Evolutionary conservation across 2,329 filamentous ascomycete species (phyloP), one percentile per base, ranked within the genome.

Genomic region (Verticillium isaacii): DNA sequence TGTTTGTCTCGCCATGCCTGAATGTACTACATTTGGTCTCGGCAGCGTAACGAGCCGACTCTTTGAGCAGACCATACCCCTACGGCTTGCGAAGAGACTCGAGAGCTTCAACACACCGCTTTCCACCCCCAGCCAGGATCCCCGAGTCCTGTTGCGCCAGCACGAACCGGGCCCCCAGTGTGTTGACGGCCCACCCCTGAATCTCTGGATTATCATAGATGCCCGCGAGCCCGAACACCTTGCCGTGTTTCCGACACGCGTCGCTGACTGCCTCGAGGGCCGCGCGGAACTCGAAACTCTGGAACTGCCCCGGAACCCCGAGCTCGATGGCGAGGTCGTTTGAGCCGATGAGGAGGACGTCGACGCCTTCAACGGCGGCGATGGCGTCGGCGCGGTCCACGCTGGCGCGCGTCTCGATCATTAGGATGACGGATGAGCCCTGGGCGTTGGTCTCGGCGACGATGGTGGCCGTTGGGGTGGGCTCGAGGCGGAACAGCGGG

Each of bases 341-440:
- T 2, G 69, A 70, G 2, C 74, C 73, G 15, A 75, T 65, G 0
- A 74, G 64, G 0, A 75, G 62, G 0, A 72, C 69, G 45, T 75
- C 72, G 0, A 73, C 69, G n/a, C n/a, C n/a, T n/a, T n/a, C n/a
- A n/a, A n/a, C n/a, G n/a, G n/a, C n/a, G n/a, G n/a, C n/a, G n/a
- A n/a, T n/a, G n/a, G n/a, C 69, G 45, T 75, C 72, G 0, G 72
- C 69, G 1, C 68, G 67, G 0, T 66, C 62, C 1, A 74, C 57
- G 9, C 63, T 65, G 1, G 69, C 69, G 8, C 37, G 54, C 0
- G 66, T 69, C 59, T 73, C 71, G 19, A 72, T 66, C 70, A 72
- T 72, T 6, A 69, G 54, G 6, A 72, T 62, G 1, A 70, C 66
- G 0, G 63, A 66, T 1, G 71, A 71, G 3, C 64, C 68, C 1